These are phyloP conservation scores for Tulasnella sp. DNA, from an alignment of 768 basidiomycete genomes.

Conservation along the genomic window DNA sequence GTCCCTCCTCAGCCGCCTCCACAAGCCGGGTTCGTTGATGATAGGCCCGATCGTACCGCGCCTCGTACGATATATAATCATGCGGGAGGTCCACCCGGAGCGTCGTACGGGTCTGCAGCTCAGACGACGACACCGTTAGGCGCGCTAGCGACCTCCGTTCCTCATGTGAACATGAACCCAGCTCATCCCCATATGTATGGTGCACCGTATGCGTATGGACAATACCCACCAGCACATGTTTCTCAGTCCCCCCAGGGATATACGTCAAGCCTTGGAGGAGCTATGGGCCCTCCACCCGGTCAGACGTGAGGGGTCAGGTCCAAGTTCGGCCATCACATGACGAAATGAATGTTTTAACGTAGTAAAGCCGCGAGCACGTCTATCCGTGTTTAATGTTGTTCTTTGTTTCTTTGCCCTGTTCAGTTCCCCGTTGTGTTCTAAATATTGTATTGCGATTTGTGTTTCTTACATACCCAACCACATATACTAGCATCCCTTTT, in stretches of 20 bases:
- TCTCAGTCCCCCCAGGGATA: neutral
- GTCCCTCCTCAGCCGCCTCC: neutral
- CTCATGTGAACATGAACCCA: constrained; percentile 6
- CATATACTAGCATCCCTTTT: neutral
- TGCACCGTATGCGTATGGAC: neutral
- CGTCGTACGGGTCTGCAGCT: neutral
- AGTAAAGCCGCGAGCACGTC: neutral
- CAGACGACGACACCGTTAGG: neutral
- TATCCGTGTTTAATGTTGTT: neutral
- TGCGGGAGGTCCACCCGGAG: neutral
- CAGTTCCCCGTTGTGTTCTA: neutral
- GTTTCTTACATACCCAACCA: neutral
- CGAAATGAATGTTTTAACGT: constrained; percentile 1
- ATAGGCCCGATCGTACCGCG: constrained; percentile 22
- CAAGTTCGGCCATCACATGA: neutral
- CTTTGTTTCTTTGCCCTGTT: neutral
- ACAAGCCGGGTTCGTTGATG: constrained; percentile 21
- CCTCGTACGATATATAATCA: constrained; percentile 28
- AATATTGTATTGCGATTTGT: neutral
- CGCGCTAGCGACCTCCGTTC: neutral
- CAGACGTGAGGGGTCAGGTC: neutral
- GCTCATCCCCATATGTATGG: neutral
- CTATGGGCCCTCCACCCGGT: constrained; percentile 2
- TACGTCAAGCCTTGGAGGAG: neutral
- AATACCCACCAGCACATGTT: neutral